A percentile compares a stretch with the other conserved stretches of the same genome.
phyloP scores from a whole-genome alignment of 2,329 filamentous ascomycete species.

The Ophiocordyceps australis region DNA sequence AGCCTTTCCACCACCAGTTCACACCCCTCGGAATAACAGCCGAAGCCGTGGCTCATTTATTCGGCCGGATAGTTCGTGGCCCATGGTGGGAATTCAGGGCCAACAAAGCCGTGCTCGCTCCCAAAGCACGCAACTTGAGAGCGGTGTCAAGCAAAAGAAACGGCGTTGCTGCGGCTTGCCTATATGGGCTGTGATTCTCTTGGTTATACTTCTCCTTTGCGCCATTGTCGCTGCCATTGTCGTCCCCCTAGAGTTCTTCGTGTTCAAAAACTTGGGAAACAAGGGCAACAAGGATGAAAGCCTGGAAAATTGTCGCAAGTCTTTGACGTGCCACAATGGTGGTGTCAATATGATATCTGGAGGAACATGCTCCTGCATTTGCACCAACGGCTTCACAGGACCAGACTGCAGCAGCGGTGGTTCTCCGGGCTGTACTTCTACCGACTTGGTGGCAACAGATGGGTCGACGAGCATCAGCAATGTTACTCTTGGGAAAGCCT shows the following conservation, averaged over 20 bases:
- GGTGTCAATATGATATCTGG: constrained; percentile 55
- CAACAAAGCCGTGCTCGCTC: constrained; percentile 2
- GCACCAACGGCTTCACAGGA: constrained; percentile 68
- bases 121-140: constrained; percentile 5
- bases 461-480: constrained; percentile 28
- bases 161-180: constrained; percentile 73
- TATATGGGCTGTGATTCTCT: constrained; percentile 55
- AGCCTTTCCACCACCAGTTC: constrained; percentile 43
- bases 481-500: constrained; percentile 64
- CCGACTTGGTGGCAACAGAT: constrained; percentile 21
- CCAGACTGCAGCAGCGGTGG: constrained; percentile 28
- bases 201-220: constrained; percentile 45
- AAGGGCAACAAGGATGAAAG: constrained; percentile 16
- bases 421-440: constrained; percentile 33
- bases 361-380: constrained; percentile 67
- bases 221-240: constrained; percentile 68
- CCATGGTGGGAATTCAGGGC: constrained; percentile 16
- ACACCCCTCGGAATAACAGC: constrained; percentile 20
- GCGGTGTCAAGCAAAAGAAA: constrained; percentile 14
- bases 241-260: constrained; percentile 51
- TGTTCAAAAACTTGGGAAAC: constrained; percentile 30
- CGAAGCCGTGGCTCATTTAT: constrained; percentile 29
- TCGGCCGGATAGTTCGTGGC: constrained; percentile 25
- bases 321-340: constrained; percentile 57
- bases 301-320: constrained; percentile 36